Evolutionary conservation across 2,329 filamentous ascomycete species (phyloP), one percentile per base, ranked within the genome.

Genomic region (Aspergillus cejpii): DNA sequence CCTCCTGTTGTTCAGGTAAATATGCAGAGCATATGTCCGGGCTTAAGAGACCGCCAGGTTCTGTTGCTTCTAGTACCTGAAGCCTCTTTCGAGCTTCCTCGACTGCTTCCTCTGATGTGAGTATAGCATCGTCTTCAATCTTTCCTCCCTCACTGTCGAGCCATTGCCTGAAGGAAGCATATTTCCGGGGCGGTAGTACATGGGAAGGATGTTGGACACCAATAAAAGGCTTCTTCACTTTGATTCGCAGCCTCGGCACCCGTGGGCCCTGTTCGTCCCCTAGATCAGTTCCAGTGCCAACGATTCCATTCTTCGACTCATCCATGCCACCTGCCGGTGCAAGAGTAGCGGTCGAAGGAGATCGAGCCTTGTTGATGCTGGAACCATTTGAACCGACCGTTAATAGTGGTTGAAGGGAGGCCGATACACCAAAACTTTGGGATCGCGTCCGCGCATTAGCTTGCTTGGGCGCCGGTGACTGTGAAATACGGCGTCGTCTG

Each of bases 31-130:
- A 91, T 48, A 77, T 75, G 48, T 81, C 80, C 43, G 76, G 71
- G 40, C 84, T 88, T 21, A 96, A 74, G 3, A 89, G 63, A 2
- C 88, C 87, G 12, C 89, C 90, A 4, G 82, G 79, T 57, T 86
- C 75, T 3, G 81, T 80, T 51, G 88, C 90, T 38, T 81, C 71
- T 53, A 89, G 80, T 21, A 95, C 80, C 24, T 80, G 79, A 45
- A 80, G 54, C 14, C 92, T 78, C n/a, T 81, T 68, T 12, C 69
- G 68, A 1, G 87, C 89, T 65, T 96, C 89, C 42, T 77, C 75
- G 36, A 70, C 62, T 1, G 83, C 82, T 58, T 79, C 74, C 42
- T 84, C 79, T 8, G 80, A 72, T 1, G 81, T 83, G 33, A 65
- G 43, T 11, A 66, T 50, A 23, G 70, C 65, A 36, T 71, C 68